A percentile compares a stretch with the other conserved stretches of the same genome.
Conservation (phyloP, 495 filamentous ascomycete species). For the Annulohypoxylon stygium region DNA sequence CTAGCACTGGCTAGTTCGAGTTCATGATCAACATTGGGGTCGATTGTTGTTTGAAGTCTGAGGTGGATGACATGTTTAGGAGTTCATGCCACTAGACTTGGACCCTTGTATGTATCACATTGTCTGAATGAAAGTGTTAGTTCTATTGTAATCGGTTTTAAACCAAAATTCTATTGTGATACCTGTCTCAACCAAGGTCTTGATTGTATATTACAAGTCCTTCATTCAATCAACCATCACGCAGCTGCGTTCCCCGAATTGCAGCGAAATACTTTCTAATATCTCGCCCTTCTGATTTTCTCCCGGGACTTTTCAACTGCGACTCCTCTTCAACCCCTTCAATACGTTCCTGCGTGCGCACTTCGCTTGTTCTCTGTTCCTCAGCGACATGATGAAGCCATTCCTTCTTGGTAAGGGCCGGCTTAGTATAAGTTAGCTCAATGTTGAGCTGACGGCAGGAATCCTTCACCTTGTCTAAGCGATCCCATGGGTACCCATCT, state of each 20-base stretch:
- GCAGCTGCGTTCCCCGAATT: background rate
- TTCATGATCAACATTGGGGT: background rate
- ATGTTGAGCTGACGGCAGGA: background rate
- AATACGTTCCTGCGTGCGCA: background rate
- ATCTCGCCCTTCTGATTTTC: background rate
- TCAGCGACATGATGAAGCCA: background rate
- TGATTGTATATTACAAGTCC: background rate
- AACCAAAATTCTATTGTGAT: background rate
- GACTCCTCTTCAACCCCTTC: background rate
- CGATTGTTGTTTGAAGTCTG: background rate
- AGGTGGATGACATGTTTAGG: background rate
- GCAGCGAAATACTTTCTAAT: background rate
- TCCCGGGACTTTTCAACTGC: background rate
- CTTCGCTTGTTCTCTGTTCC: background rate
- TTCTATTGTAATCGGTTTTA: background rate
- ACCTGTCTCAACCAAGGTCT: background rate
- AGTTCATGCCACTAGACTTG: background rate
- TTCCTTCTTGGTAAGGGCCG: background rate
- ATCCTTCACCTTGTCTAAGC: background rate
- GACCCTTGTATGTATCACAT: background rate
- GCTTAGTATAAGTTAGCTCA: background rate
- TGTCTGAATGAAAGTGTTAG: background rate
- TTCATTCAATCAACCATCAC: background rate
- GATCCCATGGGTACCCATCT: background rate
- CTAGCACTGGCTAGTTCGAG: background rate